Evolutionary conservation across 169 alveolate genomes (phyloP).

Genomic region (Toxoplasma gondii): DNA sequence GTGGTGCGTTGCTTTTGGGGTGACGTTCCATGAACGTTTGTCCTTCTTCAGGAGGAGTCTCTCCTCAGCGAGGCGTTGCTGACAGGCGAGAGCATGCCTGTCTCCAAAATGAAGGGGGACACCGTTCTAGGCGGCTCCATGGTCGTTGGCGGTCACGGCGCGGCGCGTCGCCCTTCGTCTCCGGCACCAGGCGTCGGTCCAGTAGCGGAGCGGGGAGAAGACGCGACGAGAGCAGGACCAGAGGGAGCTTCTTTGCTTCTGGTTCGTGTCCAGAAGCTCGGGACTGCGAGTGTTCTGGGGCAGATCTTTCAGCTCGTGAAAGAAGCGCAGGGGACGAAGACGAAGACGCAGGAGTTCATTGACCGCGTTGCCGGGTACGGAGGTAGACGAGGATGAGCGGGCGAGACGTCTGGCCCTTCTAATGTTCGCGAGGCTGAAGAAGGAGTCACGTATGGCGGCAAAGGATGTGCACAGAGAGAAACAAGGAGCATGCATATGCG

Average conservation of each 20-base stretch:
- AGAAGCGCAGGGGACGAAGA: conserved; percentile 40
- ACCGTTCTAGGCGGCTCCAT: conserved; percentile 47
- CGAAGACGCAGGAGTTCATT: conserved; percentile 22
- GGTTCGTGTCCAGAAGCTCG: conserved; percentile 7
- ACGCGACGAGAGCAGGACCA: background rate
- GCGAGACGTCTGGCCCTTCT: no score
- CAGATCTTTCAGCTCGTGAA: conserved; percentile 47
- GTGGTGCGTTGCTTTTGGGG: background rate
- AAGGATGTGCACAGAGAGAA: no score
- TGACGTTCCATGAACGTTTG: background rate
- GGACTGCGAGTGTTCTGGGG: conserved; percentile 39
- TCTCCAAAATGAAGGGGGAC: conserved; percentile 23
- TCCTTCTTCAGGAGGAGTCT: background rate
- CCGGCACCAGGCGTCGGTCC: background rate
- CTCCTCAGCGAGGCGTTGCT: conserved; percentile 41
- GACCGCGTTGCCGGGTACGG: conserved; percentile 46
- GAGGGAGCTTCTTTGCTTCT: conserved; percentile 11
- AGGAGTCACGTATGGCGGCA: no score
- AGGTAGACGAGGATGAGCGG: background rate
- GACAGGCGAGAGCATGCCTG: conserved; percentile 61
- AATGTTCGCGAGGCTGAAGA: no score
- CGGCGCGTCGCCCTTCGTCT: background rate
- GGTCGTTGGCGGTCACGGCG: background rate
- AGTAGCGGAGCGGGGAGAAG: no score
- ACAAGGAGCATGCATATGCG: no score